Evolutionary conservation across 2,329 filamentous ascomycete genomes (phyloP).

Genomic region (Hirsutella rhossiliensis): DNA sequence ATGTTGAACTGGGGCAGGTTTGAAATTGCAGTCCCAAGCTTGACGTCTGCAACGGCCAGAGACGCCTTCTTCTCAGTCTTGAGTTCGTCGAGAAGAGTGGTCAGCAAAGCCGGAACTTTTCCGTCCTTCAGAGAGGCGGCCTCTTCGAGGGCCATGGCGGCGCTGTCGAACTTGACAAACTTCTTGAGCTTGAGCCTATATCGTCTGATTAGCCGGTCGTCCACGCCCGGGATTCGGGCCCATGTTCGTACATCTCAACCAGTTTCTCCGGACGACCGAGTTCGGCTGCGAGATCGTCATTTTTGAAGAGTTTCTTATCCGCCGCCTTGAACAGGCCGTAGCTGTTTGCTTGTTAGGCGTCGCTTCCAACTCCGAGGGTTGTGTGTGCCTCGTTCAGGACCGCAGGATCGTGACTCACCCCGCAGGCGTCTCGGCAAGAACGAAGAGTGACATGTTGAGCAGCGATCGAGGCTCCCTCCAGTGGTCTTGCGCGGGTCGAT

Average conservation of each 20-base stretch:
- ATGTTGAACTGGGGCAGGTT: constrained; percentile 84
- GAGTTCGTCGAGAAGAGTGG: constrained; percentile 71
- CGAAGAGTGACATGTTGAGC: constrained; percentile 70
- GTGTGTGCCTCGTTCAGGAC: neutral
- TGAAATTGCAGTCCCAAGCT: constrained; percentile 82
- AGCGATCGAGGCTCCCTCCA: constrained; percentile 16
- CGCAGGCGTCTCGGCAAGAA: constrained; percentile 87
- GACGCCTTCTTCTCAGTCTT: constrained; percentile 98
- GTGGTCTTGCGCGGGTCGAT: constrained; percentile 17
- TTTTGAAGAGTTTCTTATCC: constrained; percentile 95
- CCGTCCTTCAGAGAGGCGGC: constrained; percentile 80
- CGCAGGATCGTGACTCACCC: constrained; percentile 33
- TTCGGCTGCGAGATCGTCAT: constrained; percentile 65
- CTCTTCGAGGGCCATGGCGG: constrained; percentile 80
- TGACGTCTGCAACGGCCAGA: constrained; percentile 85
- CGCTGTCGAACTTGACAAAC: constrained; percentile 95
- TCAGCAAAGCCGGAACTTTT: constrained; percentile 83
- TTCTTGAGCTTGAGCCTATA: constrained; percentile 83
- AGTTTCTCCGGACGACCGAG: constrained; percentile 72
- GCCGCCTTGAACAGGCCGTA: constrained; percentile 98
- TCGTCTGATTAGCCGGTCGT: neutral
- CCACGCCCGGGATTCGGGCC: neutral
- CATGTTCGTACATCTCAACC: constrained; percentile 63
- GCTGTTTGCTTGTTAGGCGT: constrained; percentile 36
- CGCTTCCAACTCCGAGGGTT: neutral